Evolutionary conservation across 2,329 filamentous ascomycete genomes (phyloP), one percentile per base, ranked within the genome.

Genomic region (Arthrobotrys entomopaga): DNA sequence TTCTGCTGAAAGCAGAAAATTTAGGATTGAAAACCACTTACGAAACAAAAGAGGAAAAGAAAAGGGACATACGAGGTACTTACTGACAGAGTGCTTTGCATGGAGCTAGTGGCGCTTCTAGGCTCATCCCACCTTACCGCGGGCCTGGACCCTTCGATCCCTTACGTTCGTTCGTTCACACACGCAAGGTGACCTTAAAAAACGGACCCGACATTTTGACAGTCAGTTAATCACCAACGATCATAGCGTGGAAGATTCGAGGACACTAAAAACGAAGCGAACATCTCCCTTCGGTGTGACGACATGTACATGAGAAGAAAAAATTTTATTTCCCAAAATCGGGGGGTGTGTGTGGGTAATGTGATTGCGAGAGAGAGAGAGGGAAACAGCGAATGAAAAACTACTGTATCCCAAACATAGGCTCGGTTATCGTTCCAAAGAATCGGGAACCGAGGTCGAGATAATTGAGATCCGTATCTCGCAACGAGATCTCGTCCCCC

Each of bases 281-380:
- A 53, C 24, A 57, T 24, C 48, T 60, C 48, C 54, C 38, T 67
- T n/a, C 13, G 29, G 65, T 69, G 65, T 69, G 65, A 61, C 65
- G 65, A 61, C 56, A 61, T 69, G 56, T 29, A 69, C 49, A 42
- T 54, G 38, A 20, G n/a, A 52, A 63, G 29, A 24, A 15, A n/a
- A n/a, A n/a, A n/a, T n/a, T n/a, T n/a, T n/a, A n/a, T n/a, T 46
- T 46, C 13, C 13, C 13, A 46, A 46, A 46, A 46, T 46, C n/a
- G 42, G 43, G 43, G 8, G 43, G 3, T 11, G 46, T 50, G 46
- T 22, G 19, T 22, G 19, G 11, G 46, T 20, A 16, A 16, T 40
- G 29, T 42, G n/a, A 20, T 56, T 15, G 13, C 13, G 52, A 34
- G 29, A 15, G 29, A 40, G 29, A 29, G n/a, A 24, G 5, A 52